Base-by-base conservation (phyloP, 768 basidiomycete species). In the Scleroderma citrinum region DNA sequence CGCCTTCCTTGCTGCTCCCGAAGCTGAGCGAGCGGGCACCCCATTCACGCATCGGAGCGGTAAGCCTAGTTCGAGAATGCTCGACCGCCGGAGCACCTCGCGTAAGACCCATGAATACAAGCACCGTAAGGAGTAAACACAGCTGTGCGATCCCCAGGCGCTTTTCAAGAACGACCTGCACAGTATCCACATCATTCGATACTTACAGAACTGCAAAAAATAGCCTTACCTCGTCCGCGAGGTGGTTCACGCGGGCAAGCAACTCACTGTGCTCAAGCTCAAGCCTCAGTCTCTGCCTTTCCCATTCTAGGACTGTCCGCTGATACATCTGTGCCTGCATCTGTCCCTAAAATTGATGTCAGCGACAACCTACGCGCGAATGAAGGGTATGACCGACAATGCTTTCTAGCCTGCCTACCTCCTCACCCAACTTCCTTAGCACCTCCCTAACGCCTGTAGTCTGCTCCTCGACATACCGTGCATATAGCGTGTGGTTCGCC, bases 391-490 rank as follows among this genome's bases (percentile, higher is more conserved):
- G 14, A 71, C 86, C 69, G 57, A 87, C 87, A 38, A 87, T 72
- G 17, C 83, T 83, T 56, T 91, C 87, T 20, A 91, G 66, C 31
- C 88, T 73, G 6, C 87, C 85, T 11, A 94, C 71, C 56, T 94
- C 85, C 59, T 88, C 85, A 14, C 83, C 81, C 7, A 97, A 67
- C 17, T 87, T 72, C 48, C 76, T 76, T 30, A 97, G 72, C 42
- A 90, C 76, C 31, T 87, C 85, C 5, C 90, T 72, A 17, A 96
- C 77, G 26, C 81, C 79, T 13, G 76, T 66, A 0, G 83, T 87
- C 59, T 98, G 95, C 60, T 94, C 92, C 57, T 93, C 92, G 12
- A 96, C 83, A 61, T 96, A 98, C 16, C 82, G 68, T 19, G 83
- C 77, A 38, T 90, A 85, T 3, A 97, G 73, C 0, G 90, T 90